These are phyloP conservation scores for Vaucheria bursata DNA, from an alignment of 352 stramenopile species.

Conservation along the genomic window DNA sequence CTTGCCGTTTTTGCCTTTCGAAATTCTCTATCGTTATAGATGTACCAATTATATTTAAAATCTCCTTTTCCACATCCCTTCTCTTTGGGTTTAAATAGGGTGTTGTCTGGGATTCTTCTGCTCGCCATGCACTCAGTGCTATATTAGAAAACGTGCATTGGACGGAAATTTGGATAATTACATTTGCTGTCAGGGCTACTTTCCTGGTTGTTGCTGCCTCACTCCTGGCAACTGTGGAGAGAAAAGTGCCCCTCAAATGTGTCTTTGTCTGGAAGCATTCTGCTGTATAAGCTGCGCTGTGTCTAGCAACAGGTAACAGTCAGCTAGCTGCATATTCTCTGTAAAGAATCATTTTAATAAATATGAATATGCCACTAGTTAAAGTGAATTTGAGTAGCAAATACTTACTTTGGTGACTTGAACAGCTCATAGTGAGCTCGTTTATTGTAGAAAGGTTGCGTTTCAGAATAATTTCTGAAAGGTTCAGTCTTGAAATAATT, in stretches of 20 bases:
- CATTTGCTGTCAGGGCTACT: conserved; percentile 76
- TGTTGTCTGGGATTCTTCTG: conserved; percentile 58
- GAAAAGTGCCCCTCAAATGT: conserved; percentile 64
- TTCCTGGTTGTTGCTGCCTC: conserved; percentile 54
- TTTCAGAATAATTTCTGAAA: no score
- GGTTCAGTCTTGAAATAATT: no score
- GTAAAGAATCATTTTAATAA: background rate
- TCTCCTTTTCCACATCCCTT: no score
- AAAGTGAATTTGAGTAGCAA: no score
- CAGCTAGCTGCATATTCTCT: background rate
- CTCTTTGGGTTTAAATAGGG: no score
- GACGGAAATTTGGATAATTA: conserved; percentile 72
- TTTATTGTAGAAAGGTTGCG: no score
- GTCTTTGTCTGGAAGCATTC: conserved; percentile 74
- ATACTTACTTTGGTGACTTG: no score
- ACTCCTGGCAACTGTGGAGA: conserved; percentile 66
- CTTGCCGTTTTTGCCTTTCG: no score
- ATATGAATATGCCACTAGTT: background rate
- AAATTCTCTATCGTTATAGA: no score
- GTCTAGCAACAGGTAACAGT: conserved; percentile 59
- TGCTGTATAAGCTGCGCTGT: conserved; percentile 73
- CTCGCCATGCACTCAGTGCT: conserved; percentile 67
- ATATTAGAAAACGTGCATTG: conserved; percentile 58
- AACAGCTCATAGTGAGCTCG: no score
- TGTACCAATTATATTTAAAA: no score